These are phyloP conservation scores for Beauveria varroae DNA, from an alignment of 2,329 filamentous ascomycete species.

Conservation along the genomic window DNA sequence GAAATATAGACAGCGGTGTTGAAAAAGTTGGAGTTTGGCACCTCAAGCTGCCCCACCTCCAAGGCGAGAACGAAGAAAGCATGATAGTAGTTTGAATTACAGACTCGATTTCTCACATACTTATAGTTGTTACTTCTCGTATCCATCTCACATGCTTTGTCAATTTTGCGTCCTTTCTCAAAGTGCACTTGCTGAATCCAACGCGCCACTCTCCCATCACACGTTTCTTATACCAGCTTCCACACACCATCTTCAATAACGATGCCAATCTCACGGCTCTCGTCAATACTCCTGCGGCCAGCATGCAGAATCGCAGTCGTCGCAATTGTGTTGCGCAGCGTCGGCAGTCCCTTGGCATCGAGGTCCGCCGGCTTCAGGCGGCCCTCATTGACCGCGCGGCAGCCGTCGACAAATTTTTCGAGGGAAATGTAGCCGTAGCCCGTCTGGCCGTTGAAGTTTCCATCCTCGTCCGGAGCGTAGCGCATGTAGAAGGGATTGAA, in stretches of 20 bases:
- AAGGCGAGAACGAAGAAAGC: background rate
- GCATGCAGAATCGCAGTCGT: conserved; percentile 90
- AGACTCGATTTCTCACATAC: background rate
- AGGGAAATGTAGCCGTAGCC: conserved; percentile 93
- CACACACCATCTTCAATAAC: conserved; percentile 57
- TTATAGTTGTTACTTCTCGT: background rate
- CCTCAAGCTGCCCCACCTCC: background rate
- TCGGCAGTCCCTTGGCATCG: conserved; percentile 74
- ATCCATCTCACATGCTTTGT: background rate
- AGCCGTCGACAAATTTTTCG: conserved; percentile 91
- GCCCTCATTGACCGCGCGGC: conserved; percentile 69
- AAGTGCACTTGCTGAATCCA: background rate
- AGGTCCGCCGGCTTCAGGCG: conserved; percentile 65
- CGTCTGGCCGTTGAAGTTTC: conserved; percentile 84
- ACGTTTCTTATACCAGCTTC: conserved; percentile 46
- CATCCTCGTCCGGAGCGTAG: conserved; percentile 89
- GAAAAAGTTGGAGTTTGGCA: background rate
- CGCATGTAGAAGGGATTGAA: conserved; percentile 95
- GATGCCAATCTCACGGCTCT: conserved; percentile 71
- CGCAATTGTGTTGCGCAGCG: conserved; percentile 79
- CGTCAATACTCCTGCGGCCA: conserved; percentile 75
- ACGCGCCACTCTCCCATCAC: background rate
- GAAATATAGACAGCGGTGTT: too few species aligned
- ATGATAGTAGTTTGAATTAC: too few species aligned
- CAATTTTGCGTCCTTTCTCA: background rate